Percentiles rank a stretch among this genome's conserved stretches.
Conservation (phyloP, 306 rosid genomes). For the Rosa persica region DNA sequence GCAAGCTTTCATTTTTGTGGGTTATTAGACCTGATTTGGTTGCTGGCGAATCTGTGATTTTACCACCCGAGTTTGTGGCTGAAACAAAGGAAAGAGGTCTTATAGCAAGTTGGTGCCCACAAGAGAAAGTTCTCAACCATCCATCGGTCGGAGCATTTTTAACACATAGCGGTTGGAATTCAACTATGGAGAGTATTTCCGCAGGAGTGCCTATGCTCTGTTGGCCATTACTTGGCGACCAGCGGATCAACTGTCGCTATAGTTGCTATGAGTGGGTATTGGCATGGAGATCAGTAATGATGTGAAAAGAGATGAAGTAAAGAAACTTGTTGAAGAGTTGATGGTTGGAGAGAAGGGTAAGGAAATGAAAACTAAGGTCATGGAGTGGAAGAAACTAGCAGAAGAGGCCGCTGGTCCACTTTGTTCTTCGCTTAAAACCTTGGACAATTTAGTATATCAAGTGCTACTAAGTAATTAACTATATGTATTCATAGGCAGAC, state of each 20-base stretch:
- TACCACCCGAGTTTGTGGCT: slow-evolving; percentile 1
- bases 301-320: slow-evolving; percentile 24
- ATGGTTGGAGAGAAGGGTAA: slow-evolving; percentile 12
- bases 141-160: slow-evolving; percentile 17
- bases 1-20: slow-evolving; percentile 16
- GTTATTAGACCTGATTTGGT: slow-evolving; percentile 26
- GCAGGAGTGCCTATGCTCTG: slow-evolving; percentile 29
- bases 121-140: slow-evolving; percentile 18
- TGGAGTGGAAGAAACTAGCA: background rate
- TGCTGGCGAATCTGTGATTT: slow-evolving; percentile 3
- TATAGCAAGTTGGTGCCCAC: slow-evolving; percentile 17
- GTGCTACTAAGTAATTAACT: background rate
- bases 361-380: slow-evolving; percentile 8
- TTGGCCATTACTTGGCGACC: slow-evolving; percentile 13
- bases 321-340: slow-evolving; percentile 15
- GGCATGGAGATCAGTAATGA: slow-evolving; percentile 20
- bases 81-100: slow-evolving; percentile 8
- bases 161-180: slow-evolving; percentile 31
- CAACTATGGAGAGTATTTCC: slow-evolving; percentile 18
- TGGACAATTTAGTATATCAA: background rate
- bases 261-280: slow-evolving; percentile 1
- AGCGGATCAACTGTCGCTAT: background rate
- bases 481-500: too few relatives aligned
- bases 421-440: background rate
- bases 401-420: background rate